Evolutionary conservation across 2,329 filamentous ascomycete genomes (phyloP).

Genomic region (Botryotinia globosa): DNA sequence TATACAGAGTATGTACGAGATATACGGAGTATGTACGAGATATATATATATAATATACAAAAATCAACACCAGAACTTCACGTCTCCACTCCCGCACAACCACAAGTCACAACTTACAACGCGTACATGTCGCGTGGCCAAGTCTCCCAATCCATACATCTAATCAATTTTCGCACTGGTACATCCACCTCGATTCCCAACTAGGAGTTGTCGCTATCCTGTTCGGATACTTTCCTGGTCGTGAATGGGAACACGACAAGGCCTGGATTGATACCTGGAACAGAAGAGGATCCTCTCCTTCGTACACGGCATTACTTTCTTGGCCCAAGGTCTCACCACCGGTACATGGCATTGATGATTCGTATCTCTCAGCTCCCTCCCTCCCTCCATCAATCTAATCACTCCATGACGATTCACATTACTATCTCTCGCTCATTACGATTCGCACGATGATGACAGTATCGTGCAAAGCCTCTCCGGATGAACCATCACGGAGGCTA

Average conservation of each 20-base stretch:
- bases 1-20: too few species aligned
- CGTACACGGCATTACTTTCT: not conserved
- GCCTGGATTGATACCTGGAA: not conserved
- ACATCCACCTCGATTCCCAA: not conserved
- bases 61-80: not conserved
- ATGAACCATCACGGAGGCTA: not conserved
- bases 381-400: not conserved
- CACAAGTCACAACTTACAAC: too few species aligned
- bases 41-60: not conserved
- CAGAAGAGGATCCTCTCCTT: not conserved
- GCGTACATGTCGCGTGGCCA: not conserved
- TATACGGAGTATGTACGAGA: too few species aligned
- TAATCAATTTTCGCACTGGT: not conserved
- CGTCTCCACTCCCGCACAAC: not conserved
- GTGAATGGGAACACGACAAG: not conserved
- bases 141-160: not conserved
- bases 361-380: not conserved
- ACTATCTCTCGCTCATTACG: not conserved
- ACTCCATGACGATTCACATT: not conserved
- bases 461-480: not conserved
- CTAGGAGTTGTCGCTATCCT: not conserved
- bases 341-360: not conserved
- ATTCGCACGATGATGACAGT: not conserved
- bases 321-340: not conserved
- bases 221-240: not conserved